phyloP scores from a whole-genome alignment of 768 basidiomycete species.

The Naganishia friedmannii region DNA sequence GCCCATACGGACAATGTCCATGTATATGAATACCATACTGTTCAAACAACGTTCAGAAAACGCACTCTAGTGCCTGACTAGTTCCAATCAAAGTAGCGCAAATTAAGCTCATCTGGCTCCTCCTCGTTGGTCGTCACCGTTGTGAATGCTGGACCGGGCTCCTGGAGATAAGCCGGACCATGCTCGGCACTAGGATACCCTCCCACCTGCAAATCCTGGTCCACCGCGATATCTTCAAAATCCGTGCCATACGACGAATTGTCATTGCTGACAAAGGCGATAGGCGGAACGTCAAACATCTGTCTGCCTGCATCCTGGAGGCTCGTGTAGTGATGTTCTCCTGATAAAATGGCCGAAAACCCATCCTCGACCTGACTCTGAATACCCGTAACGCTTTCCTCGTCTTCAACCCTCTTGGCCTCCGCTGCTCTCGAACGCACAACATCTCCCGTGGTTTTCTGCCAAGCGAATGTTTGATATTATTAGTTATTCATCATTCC shows the following conservation, averaged over 20 bases:
- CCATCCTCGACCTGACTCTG: not conserved
- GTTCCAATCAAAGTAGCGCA: not conserved
- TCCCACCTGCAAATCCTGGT: not conserved
- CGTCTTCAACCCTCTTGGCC: not conserved
- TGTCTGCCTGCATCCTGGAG: not conserved
- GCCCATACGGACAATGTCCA: not conserved
- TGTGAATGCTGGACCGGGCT: not conserved
- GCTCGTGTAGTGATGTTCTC: not conserved
- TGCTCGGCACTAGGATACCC: not conserved
- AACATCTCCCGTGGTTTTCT: not conserved
- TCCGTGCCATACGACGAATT: slow-evolving; percentile 7
- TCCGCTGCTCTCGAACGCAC: not conserved
- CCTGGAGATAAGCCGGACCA: not conserved
- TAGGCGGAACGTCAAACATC: not conserved
- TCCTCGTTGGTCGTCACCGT: not conserved
- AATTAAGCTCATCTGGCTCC: not conserved
- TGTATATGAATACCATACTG: not conserved
- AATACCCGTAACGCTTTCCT: not conserved
- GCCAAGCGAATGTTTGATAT: not conserved
- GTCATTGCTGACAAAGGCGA: not conserved
- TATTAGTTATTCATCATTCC: not conserved
- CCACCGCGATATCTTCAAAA: slow-evolving; percentile 2
- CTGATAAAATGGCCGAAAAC: not conserved
- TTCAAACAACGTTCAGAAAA: not conserved
- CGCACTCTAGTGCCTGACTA: not conserved